Evolutionary conservation across 352 stramenopile species (phyloP), one percentile per base, ranked within the genome.

Genomic region (Globisporangium radiosum): DNA sequence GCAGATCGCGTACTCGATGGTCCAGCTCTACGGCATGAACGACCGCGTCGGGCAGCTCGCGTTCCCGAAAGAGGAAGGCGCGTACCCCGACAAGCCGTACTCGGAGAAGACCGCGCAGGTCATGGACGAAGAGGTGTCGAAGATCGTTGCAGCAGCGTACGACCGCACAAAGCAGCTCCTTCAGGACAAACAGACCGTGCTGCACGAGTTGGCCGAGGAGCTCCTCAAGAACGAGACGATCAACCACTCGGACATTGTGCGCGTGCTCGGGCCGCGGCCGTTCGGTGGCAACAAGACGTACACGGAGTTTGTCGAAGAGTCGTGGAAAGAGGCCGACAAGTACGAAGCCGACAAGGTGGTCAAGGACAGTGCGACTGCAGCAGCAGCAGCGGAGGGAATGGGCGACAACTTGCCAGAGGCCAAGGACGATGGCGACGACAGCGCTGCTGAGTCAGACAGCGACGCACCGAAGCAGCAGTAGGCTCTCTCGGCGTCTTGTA

Each of bases 201-300:
- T 99, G 17, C 76, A 96, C 64, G 77, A 94, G 44, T 77, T 99
- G 44, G 97, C 97, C 0, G 87, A 99, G 59, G 76, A 98, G 55
- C 75, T 99, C 50, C 82, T 99, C 33, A 90, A 98, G 67, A 98
- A 98, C 67, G 96, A 99, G 84, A 99, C 97, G n/a, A 99, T 99
- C 66, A 99, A 97, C 63, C 96, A 99, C 77, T 92, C 97, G 66
- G 96, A 99, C 76, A 97, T 99, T 53, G 82, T 98, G 50, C 84
- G 96, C 48, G 76, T 98, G 51, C 90, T 99, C 65, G 97, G 97
- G 11, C 76, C 85, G 11, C 88, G 97, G 59, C 96, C 96, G 44
- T 99, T 98, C 70, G 81, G 81, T 54, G 86, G 87, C 57, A 91
- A 99, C 77, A 89, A 95, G 69, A 94, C 86, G 54, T 99, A 99